These are phyloP conservation scores for Xanthoconium separans DNA, from an alignment of 1,284 basidiomycete species.

Conservation along the genomic window DNA sequence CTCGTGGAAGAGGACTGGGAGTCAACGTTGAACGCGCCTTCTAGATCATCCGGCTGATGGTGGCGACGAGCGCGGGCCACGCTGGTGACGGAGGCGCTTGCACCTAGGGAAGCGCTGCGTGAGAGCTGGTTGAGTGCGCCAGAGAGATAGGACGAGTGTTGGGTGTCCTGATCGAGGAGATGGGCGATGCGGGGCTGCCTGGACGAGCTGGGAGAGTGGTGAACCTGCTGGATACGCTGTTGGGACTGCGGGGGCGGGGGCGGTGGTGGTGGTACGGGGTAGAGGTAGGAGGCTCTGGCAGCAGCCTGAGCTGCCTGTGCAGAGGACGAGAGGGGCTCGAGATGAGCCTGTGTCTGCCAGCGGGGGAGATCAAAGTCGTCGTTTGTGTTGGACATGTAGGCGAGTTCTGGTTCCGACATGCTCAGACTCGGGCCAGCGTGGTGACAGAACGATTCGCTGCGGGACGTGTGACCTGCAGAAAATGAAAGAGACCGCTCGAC, in stretches of 20 bases:
- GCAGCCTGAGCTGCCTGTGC: slow-evolving; percentile 59
- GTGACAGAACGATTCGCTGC: not conserved
- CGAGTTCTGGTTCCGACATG: slow-evolving; percentile 54
- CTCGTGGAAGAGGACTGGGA: slow-evolving; percentile 37
- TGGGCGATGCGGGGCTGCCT: slow-evolving; percentile 63
- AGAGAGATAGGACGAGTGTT: slow-evolving; percentile 54
- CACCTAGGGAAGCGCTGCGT: slow-evolving; percentile 65
- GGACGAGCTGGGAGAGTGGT: slow-evolving; percentile 30
- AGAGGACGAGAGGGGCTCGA: slow-evolving; percentile 63
- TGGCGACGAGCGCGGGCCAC: slow-evolving; percentile 51
- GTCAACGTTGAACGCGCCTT: slow-evolving; percentile 62
- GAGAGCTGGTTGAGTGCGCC: slow-evolving; percentile 52
- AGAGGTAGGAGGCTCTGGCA: slow-evolving; percentile 44
- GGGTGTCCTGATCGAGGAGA: slow-evolving; percentile 61
- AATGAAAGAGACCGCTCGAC: not conserved
- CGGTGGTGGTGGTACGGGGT: slow-evolving; percentile 44
- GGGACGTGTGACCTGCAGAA: not conserved
- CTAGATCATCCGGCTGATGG: slow-evolving; percentile 67
- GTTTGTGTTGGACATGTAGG: slow-evolving; percentile 53
- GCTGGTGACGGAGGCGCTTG: slow-evolving; percentile 42
- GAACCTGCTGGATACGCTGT: slow-evolving; percentile 29
- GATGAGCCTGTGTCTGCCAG: slow-evolving; percentile 65
- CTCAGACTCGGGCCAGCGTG: slow-evolving; percentile 1
- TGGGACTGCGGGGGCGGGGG: slow-evolving; percentile 38
- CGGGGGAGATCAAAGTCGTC: slow-evolving; percentile 76